These are phyloP conservation scores for Leonotis leonurus DNA, from an alignment of 257 asterid genomes.

Conservation along the genomic window DNA sequence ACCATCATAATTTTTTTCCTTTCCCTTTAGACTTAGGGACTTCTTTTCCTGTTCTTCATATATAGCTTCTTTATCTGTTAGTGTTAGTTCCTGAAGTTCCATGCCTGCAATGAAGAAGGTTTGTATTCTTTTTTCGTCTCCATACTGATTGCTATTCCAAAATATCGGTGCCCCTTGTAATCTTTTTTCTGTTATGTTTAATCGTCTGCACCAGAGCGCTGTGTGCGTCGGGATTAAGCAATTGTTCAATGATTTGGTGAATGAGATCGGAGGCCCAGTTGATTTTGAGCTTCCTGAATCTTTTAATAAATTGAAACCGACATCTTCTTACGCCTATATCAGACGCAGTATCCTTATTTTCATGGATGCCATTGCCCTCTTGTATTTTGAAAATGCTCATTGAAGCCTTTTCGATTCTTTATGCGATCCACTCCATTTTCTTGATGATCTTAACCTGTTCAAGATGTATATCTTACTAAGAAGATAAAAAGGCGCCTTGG, in stretches of 20 bases:
- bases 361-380: background rate
- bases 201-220: constrained; percentile 32
- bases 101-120: constrained; percentile 77
- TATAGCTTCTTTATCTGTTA: constrained; percentile 2
- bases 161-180: background rate
- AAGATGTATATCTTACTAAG: constrained; percentile 81
- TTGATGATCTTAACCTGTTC: constrained; percentile 36
- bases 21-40: constrained; percentile 17
- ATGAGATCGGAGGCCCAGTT: constrained; percentile 60
- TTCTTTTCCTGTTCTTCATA: constrained; percentile 21
- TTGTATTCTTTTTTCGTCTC: background rate
- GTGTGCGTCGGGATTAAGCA: constrained; percentile 42
- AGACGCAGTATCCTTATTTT: constrained; percentile 77
- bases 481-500: constrained; percentile 66
- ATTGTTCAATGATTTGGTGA: constrained; percentile 51
- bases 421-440: background rate
- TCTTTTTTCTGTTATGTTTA: constrained; percentile 5
- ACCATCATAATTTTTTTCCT: background rate
- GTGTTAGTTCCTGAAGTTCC: constrained; percentile 22
- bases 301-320: constrained; percentile 49
- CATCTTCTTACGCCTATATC: constrained; percentile 66
- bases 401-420: background rate
- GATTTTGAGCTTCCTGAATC: constrained; percentile 93
- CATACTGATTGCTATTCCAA: background rate
- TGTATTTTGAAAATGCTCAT: background rate